Evolutionary conservation across 1,284 basidiomycete species (phyloP).

Genomic region (Mycena citricolor): DNA sequence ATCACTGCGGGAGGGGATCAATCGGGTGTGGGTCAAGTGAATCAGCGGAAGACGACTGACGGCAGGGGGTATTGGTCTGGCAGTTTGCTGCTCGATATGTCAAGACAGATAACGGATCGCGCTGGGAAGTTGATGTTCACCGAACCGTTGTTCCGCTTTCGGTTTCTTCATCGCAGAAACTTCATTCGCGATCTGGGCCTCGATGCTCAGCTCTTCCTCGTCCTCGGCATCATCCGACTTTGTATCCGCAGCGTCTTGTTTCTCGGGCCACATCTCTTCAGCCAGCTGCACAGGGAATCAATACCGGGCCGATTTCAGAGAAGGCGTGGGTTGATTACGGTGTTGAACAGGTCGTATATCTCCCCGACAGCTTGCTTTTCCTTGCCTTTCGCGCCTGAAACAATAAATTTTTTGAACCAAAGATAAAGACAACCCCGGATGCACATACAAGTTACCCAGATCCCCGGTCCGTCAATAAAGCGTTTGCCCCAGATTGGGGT

Average conservation of each 20-base stretch:
- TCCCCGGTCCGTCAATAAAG: slow-evolving; percentile 70
- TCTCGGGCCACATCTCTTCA: slow-evolving; percentile 65
- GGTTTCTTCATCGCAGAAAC: slow-evolving; percentile 68
- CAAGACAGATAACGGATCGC: slow-evolving; percentile 8
- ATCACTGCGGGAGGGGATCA: slow-evolving; percentile 49
- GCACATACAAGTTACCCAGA: slow-evolving; percentile 79
- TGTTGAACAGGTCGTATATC: slow-evolving; percentile 74
- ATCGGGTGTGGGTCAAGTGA: not conserved
- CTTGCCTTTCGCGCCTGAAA: slow-evolving; percentile 70
- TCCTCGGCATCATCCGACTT: slow-evolving; percentile 30
- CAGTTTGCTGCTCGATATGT: slow-evolving; percentile 55
- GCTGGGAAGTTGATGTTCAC: slow-evolving; percentile 40
- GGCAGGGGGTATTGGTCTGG: slow-evolving; percentile 74
- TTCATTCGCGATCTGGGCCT: slow-evolving; percentile 70
- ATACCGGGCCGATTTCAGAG: not conserved
- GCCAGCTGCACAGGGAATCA: slow-evolving; percentile 50
- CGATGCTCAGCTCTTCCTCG: slow-evolving; percentile 50
- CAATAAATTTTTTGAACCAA: no score
- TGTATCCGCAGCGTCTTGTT: slow-evolving; percentile 23
- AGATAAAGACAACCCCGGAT: no score
- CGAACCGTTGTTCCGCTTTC: slow-evolving; percentile 60
- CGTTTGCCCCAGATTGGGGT: slow-evolving; percentile 64
- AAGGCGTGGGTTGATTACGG: slow-evolving; percentile 40
- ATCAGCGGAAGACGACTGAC: slow-evolving; percentile 39
- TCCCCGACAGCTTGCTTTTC: slow-evolving; percentile 76